Base-by-base conservation (phyloP, 1,284 basidiomycete genomes). In the Vanrija sp. region DNA sequence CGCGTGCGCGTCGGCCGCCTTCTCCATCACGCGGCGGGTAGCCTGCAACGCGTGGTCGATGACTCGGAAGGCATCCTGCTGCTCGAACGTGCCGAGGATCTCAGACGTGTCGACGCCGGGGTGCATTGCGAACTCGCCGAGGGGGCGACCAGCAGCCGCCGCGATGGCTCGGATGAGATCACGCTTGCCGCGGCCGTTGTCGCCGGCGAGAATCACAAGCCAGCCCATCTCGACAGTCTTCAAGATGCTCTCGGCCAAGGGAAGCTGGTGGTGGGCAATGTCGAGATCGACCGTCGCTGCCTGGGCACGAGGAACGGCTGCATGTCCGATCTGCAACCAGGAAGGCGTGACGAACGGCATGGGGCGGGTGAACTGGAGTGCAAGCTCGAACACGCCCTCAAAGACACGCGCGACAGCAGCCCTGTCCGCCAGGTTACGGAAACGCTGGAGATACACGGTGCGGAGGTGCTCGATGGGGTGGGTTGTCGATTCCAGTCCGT, bases 81-180 rank as follows among this genome's bases (percentile, higher is more conserved):
- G 96, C 77, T 99, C 96, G 68, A 98, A 98, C 64, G 90, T 88
- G 46, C 96, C 96, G 40, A 98, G 79, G 38, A 99, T 86, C 74
- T 99, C 96, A 69, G 87, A 87, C 1, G 93, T 91, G 71, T 99
- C 96, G 16, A 91, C 92, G 7, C 91, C 87, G 46, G 84, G 86
- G 72, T 89, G 95, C 74, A 98, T 81, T 21, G 85, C 81, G 46
- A 98, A 82, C 71, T 91, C 88, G 44, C 83, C 82, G 0, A 98
- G 80, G 16, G 72, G 55, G 47, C 83, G 82, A 18, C 94, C 93
- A 38, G 83, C 83, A 29, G 86, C 77, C 48, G 84, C 78, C 19
- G 95, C 91, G 46, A 96, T 75, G 9, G 82, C 78, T 46, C 86
- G 82, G 23, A 95, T 82, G 39, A 92, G 71, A 38, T 82, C 81